Base-by-base conservation (phyloP, 805 yeast genomes). In the Maudiozyma bulderi region DNA sequence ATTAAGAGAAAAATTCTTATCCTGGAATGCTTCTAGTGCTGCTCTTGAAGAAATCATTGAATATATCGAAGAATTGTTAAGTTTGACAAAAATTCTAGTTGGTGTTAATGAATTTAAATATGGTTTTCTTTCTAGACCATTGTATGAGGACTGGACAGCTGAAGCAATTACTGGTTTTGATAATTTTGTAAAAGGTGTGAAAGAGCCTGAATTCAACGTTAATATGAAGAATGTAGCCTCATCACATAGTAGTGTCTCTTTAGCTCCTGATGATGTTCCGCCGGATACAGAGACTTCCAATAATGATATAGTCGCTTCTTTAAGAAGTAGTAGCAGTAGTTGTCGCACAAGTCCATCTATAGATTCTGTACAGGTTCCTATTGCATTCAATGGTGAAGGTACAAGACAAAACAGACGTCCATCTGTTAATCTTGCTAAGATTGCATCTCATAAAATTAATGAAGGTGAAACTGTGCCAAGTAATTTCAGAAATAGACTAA, bases 21-120 rank as follows among this genome's bases (percentile, higher is more conserved):
- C 74, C 48, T 76, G 81, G 81, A 75, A 73, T 55, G 80, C 80
- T 2, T 62, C 76, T 1, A 70, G 71, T 49, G 70, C 75, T 3
- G 77, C 78, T 0, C 57, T 72, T 2, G 78, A 73, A 51, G 80
- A 76, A 52, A 65, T 76, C 35, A 73, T 76, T 41, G 75, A 71
- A 44, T 75, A 73, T 52, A 65, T 73, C 30, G 80, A 76, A 51
- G 78, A 74, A 52, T 57, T 76, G 10, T 50, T 71, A 6, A 69
- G 65, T 44, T 50, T 76, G 32, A 64, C 73, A 0, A 73, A 71
- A 50, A 54, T 70, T 3, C 55, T 76, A 5, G 76, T 73, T 30
- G 81, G 81, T 29, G 74, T 72, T 9, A 68, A 72, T 50, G 74
- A 71, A 54, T 76, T 76, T 56, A 73, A 73, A 54, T 74, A 73